These are phyloP conservation scores for Colletotrichum cordylinicola DNA, from an alignment of 2,329 filamentous ascomycete species.

Conservation along the genomic window DNA sequence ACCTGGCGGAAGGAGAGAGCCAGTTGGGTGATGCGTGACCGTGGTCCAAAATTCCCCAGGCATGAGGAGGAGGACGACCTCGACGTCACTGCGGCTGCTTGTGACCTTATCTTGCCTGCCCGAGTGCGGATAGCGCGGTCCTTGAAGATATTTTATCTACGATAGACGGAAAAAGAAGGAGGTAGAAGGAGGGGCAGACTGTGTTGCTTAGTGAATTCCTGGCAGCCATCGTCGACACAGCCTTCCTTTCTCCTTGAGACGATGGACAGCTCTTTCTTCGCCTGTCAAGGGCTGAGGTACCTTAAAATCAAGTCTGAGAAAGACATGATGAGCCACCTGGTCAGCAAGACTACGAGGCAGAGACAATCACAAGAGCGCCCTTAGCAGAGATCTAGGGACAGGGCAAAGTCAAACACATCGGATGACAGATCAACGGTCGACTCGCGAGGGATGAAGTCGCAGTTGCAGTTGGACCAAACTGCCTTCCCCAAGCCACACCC, in stretches of 20 bases:
- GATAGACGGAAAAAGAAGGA: not conserved
- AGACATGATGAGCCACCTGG: not conserved
- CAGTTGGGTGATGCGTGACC: not conserved
- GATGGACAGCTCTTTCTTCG: not conserved
- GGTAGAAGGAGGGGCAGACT: not conserved
- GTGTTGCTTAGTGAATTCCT: not conserved
- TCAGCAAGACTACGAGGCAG: not conserved
- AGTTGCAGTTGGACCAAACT: not conserved
- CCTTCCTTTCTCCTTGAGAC: not conserved
- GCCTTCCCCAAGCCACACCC: not conserved
- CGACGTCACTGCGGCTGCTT: not conserved
- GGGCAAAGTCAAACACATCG: not conserved
- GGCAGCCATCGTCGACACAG: not conserved
- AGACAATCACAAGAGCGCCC: not conserved
- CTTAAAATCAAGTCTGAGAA: not conserved
- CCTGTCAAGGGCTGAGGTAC: not conserved
- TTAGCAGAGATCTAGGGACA: not conserved
- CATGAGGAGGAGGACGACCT: not conserved
- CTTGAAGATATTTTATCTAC: not conserved
- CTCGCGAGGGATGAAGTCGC: slow-evolving; percentile 18
- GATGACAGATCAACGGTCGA: slow-evolving; percentile 6
- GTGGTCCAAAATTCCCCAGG: not conserved
- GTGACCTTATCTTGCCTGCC: not conserved
- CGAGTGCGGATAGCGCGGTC: not conserved
- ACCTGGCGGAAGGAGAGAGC: not conserved